phyloP scores from a whole-genome alignment of 1,139 yeast genomes.

The Sugiyamaella pinicola region DNA sequence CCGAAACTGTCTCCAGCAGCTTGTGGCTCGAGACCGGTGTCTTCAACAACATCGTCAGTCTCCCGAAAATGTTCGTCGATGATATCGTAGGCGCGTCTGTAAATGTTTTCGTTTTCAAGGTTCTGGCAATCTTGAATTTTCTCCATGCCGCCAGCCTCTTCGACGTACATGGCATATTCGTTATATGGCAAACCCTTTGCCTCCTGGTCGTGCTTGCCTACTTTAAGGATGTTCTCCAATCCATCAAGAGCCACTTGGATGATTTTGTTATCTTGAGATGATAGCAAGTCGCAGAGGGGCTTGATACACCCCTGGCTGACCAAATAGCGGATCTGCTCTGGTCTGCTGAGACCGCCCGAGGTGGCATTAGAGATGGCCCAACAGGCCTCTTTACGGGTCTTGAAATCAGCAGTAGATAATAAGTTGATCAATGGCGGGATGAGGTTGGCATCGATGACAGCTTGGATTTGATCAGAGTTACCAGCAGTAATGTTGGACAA shows the following conservation, averaged over 20 bases:
- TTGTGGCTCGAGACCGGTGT: constrained; percentile 80
- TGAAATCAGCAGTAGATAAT: constrained; percentile 82
- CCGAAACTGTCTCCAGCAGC: constrained; percentile 80
- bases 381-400: constrained; percentile 97
- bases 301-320: constrained; percentile 96
- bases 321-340: constrained; percentile 90
- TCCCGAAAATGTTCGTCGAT: constrained; percentile 90
- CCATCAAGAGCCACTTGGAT: constrained; percentile 96
- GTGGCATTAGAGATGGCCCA: constrained; percentile 99
- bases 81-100: constrained; percentile 85
- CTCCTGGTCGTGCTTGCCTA: constrained; percentile 92
- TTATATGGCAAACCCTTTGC: constrained; percentile 67
- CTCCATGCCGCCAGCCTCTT: constrained; percentile 99
- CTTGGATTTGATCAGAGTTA: constrained; percentile 91
- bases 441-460: constrained; percentile 91
- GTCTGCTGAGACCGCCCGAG: constrained; percentile 88
- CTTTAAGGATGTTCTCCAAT: constrained; percentile 85
- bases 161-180: constrained; percentile 87
- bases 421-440: constrained; percentile 90
- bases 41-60: constrained; percentile 73
- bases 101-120: constrained; percentile 87
- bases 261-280: constrained; percentile 85
- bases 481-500: constrained; percentile 98
- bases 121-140: constrained; percentile 92
- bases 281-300: constrained; percentile 90